A percentile compares a stretch with the other conserved stretches of the same genome.
These are phyloP conservation scores for Arthrobotrys sinensis DNA, from an alignment of 2,329 filamentous ascomycete species.

Conservation along the genomic window DNA sequence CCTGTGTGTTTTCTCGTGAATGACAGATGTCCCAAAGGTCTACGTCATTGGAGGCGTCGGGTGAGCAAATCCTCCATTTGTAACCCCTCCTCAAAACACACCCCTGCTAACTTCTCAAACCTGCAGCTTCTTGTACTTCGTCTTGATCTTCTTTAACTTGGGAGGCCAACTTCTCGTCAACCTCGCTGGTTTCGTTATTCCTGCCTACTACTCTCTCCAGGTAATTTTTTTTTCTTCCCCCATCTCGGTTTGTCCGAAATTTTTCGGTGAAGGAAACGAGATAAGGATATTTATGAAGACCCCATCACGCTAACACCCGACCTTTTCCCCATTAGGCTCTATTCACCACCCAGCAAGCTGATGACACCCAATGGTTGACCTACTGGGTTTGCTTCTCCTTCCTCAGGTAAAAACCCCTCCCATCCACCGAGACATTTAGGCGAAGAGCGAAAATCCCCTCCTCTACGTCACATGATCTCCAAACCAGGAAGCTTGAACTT, in stretches of 20 bases:
- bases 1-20: slow-evolving; percentile 13
- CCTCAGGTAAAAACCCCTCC: slow-evolving; percentile 69
- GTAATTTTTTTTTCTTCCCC: slow-evolving; percentile 19
- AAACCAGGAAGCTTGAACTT: slow-evolving; percentile 33
- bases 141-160: slow-evolving; percentile 93
- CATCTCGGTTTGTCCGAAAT: slow-evolving; percentile 18
- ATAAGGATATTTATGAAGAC: slow-evolving; percentile 7
- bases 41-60: slow-evolving; percentile 83
- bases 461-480: slow-evolving; percentile 52
- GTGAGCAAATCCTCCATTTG: slow-evolving; percentile 55
- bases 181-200: slow-evolving; percentile 85
- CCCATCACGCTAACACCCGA: slow-evolving; percentile 36
- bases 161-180: slow-evolving; percentile 90
- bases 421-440: slow-evolving; percentile 48
- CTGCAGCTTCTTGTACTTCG: slow-evolving; percentile 80
- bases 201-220: slow-evolving; percentile 84
- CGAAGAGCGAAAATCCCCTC: slow-evolving; percentile 35
- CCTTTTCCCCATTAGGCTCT: slow-evolving; percentile 72
- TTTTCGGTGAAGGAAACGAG: slow-evolving; percentile 1
- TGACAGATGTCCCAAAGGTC: slow-evolving; percentile 80
- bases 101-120: slow-evolving; percentile 38
- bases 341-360: slow-evolving; percentile 79
- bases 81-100: slow-evolving; percentile 18
- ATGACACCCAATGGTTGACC: slow-evolving; percentile 82
- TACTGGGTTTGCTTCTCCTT: slow-evolving; percentile 91